Evolutionary conservation across 2,329 filamentous ascomycete species (phyloP).

Genomic region (Talaromyces sp.): DNA sequence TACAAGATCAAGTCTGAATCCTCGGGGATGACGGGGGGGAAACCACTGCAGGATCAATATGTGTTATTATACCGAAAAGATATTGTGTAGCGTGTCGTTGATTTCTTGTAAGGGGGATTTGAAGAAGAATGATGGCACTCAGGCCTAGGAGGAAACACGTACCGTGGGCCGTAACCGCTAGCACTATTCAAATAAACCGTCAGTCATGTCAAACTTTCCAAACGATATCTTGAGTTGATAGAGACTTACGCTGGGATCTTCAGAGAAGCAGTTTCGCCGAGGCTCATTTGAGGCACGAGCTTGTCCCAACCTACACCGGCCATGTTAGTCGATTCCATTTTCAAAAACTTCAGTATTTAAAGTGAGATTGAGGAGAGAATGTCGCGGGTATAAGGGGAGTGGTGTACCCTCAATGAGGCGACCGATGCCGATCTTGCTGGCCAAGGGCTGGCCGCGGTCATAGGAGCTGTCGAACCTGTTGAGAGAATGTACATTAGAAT

Average conservation of each 20-base stretch:
- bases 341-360: too few relatives aligned
- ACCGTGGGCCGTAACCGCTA: conserved; percentile 46
- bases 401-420: conserved; percentile 83
- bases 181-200: conserved; percentile 31
- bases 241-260: conserved; percentile 72
- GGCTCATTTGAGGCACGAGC: conserved; percentile 80
- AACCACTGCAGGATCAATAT: conserved; percentile 60
- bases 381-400: too few relatives aligned
- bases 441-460: conserved; percentile 67
- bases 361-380: too few relatives aligned
- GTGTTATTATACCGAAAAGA: neutral
- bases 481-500: neutral
- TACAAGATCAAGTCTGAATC: conserved; percentile 82
- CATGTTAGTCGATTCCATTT: too few relatives aligned
- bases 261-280: conserved; percentile 86
- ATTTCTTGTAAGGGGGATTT: neutral
- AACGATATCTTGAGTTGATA: neutral
- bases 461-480: conserved; percentile 85
- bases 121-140: too few relatives aligned
- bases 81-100: neutral
- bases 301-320: conserved; percentile 77
- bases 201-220: neutral
- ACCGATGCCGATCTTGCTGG: conserved; percentile 76
- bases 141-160: conserved; percentile 23
- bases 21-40: conserved; percentile 74